phyloP scores from a whole-genome alignment of 129 eudicot genomes.

The Centrapalus pauciflorus region DNA sequence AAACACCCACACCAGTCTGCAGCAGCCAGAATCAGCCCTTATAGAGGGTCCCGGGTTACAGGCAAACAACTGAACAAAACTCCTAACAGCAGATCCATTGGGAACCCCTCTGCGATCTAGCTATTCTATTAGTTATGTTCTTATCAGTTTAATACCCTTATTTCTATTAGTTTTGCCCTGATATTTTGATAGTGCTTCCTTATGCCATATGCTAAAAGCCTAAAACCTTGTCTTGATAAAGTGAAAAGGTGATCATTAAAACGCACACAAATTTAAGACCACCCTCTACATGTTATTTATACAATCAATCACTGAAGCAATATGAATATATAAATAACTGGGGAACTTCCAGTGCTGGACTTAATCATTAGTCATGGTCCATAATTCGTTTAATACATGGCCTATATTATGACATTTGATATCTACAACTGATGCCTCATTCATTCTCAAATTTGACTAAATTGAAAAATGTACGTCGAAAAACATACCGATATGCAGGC shows the following conservation, averaged over 20 bases:
- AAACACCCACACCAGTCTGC: too few relatives aligned
- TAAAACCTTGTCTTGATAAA: not conserved
- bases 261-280: not conserved
- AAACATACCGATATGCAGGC: constrained; percentile 35
- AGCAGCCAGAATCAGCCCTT: too few relatives aligned
- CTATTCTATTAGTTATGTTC: too few relatives aligned
- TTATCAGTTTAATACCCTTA: not conserved
- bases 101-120: too few relatives aligned
- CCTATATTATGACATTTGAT: constrained; percentile 2
- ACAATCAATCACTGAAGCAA: not conserved
- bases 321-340: not conserved
- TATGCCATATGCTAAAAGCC: not conserved
- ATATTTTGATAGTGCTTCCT: not conserved
- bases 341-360: not conserved
- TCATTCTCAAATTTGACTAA: not conserved
- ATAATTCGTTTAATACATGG: not conserved
- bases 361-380: not conserved
- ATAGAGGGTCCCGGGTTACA: too few relatives aligned
- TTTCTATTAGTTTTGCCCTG: not conserved
- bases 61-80: too few relatives aligned
- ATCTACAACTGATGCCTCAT: not conserved
- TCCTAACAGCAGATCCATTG: too few relatives aligned
- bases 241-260: not conserved
- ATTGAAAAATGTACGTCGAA: not conserved
- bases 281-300: not conserved